These are phyloP conservation scores for Lentinula sp. DNA, from an alignment of 768 basidiomycete species.

Conservation along the genomic window DNA sequence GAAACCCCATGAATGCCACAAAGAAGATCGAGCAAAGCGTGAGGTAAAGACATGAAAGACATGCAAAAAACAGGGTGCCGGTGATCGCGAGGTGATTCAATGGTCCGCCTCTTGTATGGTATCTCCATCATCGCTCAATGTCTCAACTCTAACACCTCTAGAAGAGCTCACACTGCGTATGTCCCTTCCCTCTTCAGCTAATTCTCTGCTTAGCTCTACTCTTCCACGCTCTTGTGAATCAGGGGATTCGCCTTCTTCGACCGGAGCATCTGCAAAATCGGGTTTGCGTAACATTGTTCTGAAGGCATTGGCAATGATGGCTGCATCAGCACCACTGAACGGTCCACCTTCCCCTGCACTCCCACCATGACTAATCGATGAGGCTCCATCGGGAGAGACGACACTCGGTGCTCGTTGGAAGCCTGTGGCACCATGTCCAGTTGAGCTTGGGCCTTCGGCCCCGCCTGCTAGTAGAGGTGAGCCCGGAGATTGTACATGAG, in stretches of 20 bases:
- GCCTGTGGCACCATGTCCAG: conserved; percentile 14
- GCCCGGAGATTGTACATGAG: conserved; percentile 39
- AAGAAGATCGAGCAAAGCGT: conserved; percentile 8
- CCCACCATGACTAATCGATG: conserved; percentile 57
- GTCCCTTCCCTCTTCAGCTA: conserved; percentile 87
- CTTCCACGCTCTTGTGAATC: conserved; percentile 32
- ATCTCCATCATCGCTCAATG: conserved; percentile 49
- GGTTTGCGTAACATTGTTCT: conserved; percentile 84
- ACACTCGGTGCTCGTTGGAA: conserved; percentile 31
- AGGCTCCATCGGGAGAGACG: conserved; percentile 67
- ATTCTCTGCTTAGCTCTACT: conserved; percentile 55
- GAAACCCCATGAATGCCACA: conserved; percentile 17
- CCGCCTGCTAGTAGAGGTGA: conserved; percentile 42
- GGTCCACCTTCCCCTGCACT: conserved; percentile 61
- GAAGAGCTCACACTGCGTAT: conserved; percentile 79
- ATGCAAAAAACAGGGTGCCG: not conserved
- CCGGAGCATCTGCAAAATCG: conserved; percentile 66
- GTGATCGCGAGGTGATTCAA: conserved; percentile 11
- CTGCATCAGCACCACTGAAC: conserved; percentile 81
- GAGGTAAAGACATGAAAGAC: conserved; percentile 3
- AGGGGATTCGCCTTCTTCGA: conserved; percentile 68
- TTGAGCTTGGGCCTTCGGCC: conserved; percentile 26
- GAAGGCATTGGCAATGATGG: conserved; percentile 91
- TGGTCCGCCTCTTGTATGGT: conserved; percentile 34
- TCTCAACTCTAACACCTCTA: conserved; percentile 75